These are phyloP conservation scores for Gnaphalium uliginosum DNA, from an alignment of 129 eudicot genomes.

Conservation along the genomic window DNA sequence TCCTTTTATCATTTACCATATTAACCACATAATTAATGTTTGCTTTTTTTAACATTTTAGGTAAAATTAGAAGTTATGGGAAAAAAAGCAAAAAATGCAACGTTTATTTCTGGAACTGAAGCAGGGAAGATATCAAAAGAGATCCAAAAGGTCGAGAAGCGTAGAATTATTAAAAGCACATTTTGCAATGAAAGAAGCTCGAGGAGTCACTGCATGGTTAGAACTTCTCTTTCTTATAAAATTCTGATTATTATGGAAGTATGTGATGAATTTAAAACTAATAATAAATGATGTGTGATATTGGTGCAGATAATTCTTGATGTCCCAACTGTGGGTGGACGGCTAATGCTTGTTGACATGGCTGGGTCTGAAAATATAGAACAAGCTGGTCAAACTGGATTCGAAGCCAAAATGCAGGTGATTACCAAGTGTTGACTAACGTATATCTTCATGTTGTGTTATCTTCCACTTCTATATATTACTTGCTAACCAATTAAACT, in stretches of 20 bases:
- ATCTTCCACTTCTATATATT: neutral
- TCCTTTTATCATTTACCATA: neutral
- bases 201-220: constrained; percentile 98
- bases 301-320: constrained; percentile 75
- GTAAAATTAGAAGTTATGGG: constrained; percentile 97
- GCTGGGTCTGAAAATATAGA: constrained; percentile 98
- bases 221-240: neutral
- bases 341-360: constrained; percentile 99
- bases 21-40: neutral
- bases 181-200: constrained; percentile 96
- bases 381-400: constrained; percentile 93
- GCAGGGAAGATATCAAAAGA: constrained; percentile 94
- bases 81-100: constrained; percentile 97
- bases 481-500: constrained; percentile 1
- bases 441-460: neutral
- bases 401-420: constrained; percentile 99
- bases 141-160: constrained; percentile 97
- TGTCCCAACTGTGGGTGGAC: constrained; percentile 96
- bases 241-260: neutral
- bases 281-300: neutral
- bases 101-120: constrained; percentile 89
- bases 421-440: neutral
- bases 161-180: constrained; percentile 86
- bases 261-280: neutral
- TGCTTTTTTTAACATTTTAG: constrained; percentile 33